A percentile compares a stretch with the other conserved stretches of the same genome.
Conservation (phyloP, 2,329 filamentous ascomycete genomes). For the Phialophora macrospora region DNA sequence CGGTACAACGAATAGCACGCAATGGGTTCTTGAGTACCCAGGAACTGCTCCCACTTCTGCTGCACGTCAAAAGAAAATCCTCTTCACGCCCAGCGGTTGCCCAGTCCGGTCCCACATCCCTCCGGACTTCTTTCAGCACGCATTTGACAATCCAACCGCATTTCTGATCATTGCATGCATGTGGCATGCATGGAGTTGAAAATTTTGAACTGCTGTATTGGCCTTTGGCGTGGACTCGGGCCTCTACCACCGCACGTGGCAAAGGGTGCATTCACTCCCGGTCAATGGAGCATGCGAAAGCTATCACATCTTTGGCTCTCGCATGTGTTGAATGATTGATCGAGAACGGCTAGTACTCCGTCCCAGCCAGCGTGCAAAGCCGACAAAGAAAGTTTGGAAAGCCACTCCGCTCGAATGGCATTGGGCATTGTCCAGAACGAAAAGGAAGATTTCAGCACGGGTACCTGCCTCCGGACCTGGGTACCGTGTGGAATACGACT, state of each 20-base stretch:
- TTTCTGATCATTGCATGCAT: conserved; percentile 19
- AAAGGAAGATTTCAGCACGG: conserved; percentile 10
- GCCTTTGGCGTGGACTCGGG: conserved; percentile 5
- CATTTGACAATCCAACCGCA: conserved; percentile 3
- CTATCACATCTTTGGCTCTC: conserved; percentile 1
- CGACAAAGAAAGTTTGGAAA: background rate
- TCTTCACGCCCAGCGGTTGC: background rate
- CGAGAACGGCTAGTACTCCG: background rate
- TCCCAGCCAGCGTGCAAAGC: background rate
- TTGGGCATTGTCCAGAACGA: conserved; percentile 11
- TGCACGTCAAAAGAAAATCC: conserved; percentile 12
- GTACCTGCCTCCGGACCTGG: background rate
- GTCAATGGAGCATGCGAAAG: background rate
- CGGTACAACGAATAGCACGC: conserved; percentile 9
- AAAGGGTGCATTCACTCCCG: too few relatives aligned
- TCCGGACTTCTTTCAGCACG: conserved; percentile 11
- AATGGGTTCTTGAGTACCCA: conserved; percentile 8
- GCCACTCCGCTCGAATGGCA: background rate
- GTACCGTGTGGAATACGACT: background rate
- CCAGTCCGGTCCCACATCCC: conserved; percentile 3
- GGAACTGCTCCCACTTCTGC: conserved; percentile 18
- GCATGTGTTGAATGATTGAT: conserved; percentile 4
- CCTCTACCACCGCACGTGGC: background rate
- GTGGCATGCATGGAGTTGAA: conserved; percentile 2
- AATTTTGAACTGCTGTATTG: background rate